Base-by-base conservation (phyloP, 169 alveolate species). In the Eimeria maxima region DNA sequence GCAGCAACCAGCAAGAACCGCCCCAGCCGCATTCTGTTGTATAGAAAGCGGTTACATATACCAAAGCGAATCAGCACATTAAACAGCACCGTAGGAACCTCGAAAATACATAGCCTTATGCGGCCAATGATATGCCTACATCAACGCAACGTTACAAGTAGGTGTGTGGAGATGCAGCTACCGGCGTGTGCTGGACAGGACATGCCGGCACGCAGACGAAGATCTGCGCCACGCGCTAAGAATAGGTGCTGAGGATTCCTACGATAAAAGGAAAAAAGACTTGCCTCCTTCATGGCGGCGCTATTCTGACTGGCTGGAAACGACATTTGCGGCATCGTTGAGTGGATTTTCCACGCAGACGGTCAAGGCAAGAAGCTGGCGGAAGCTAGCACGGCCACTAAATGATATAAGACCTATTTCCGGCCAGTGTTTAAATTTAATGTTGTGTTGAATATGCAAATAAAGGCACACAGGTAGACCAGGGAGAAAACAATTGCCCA, bases 301-400 rank as follows among this genome's bases (percentile, higher is more conserved):
- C 24, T 33, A 63, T 38, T 29, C 60, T 53, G 74, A 38, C 38
- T 60, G 65, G 93, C 74, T 10, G 93, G 93, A 18, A 60, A 16
- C 27, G 93, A 84, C 80, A 84, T 84, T 60, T 84, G 93, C 93
- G 78, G 74, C 93, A 84, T 84, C 27, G 38, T 84, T 4, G 4
- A 13, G 53, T 11, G 2, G 0, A 69, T 44, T n/a, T 69, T 47
- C 29, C 78, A 69, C 74, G n/a, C 4, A 69, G 78, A 69, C 22
- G 78, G 47, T 29, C 47, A 47, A 27, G 78, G 47, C 20, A 29
- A 69, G 78, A 44, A 29, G 78, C 78, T 47, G 20, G 2, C 78
- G 47, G 78, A 44, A 29, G 47, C 78, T 29, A 69, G 78, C 78
- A 47, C 78, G 47, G 47, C 47, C 47, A 0, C 47, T n/a, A 69